A percentile compares a stretch with the other conserved stretches of the same genome.
phyloP scores from a whole-genome alignment of 768 basidiomycete species.

The Neoboletus subvelutipes region DNA sequence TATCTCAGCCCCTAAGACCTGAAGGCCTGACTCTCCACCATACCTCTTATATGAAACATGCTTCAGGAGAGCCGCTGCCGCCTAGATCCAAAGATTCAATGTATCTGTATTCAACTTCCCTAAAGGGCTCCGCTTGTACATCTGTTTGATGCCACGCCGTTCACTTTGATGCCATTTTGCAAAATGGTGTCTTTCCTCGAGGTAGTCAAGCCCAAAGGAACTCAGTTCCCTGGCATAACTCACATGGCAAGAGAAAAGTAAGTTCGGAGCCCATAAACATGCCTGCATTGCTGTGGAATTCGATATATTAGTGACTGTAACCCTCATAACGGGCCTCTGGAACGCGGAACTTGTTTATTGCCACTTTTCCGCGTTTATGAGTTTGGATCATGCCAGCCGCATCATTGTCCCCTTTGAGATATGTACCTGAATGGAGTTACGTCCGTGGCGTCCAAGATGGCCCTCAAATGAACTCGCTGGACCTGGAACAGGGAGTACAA shows the following conservation, averaged over 20 bases:
- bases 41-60: neutral
- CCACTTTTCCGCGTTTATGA: neutral
- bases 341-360: neutral
- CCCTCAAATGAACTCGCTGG: conserved; percentile 76
- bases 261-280: neutral
- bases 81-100: neutral
- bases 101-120: neutral
- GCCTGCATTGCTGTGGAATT: neutral
- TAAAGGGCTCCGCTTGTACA: neutral
- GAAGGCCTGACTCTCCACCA: neutral
- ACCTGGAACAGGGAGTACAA: conserved; percentile 88
- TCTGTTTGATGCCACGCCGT: no score
- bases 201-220: neutral
- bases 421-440: neutral
- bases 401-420: neutral
- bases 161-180: neutral
- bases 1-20: neutral
- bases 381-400: neutral
- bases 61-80: neutral
- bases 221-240: neutral
- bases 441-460: conserved; percentile 34
- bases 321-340: neutral
- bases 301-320: neutral
- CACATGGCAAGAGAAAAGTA: neutral
- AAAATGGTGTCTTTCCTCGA: neutral